phyloP scores from a whole-genome alignment of 2,329 filamentous ascomycete genomes.

The Ceratocystis colombiana region DNA sequence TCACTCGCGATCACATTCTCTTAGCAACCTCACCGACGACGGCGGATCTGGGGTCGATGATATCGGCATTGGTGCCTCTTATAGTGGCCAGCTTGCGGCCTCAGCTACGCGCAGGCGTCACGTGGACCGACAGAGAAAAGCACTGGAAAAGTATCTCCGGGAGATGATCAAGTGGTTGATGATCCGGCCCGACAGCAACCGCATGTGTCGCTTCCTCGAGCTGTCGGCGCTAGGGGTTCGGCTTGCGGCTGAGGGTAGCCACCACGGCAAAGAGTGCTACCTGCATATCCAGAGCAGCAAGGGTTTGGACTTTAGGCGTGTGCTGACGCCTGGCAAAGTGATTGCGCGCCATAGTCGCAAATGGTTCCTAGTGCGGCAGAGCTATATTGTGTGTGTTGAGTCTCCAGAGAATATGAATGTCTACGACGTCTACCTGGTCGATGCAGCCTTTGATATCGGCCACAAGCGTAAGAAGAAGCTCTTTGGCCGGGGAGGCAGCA shows the following conservation, averaged over 20 bases:
- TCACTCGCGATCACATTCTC: conserved; percentile 5
- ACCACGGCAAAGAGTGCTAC: conserved; percentile 94
- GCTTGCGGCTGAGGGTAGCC: conserved; percentile 87
- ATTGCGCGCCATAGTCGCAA: conserved; percentile 79
- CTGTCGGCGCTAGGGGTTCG: conserved; percentile 88
- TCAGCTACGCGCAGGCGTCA: conserved; percentile 50
- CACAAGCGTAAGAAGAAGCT: conserved; percentile 58
- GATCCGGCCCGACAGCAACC: conserved; percentile 89
- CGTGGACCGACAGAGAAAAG: conserved; percentile 70
- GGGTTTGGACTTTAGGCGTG: conserved; percentile 73
- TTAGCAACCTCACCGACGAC: conserved; percentile 35
- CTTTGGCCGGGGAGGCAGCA: conserved; percentile 31
- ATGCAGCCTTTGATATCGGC: conserved; percentile 73
- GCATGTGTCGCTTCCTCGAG: conserved; percentile 90
- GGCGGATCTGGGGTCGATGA: conserved; percentile 38
- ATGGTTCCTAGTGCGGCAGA: conserved; percentile 97
- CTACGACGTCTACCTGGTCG: conserved; percentile 96
- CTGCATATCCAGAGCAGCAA: conserved; percentile 86
- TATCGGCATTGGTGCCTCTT: conserved; percentile 23
- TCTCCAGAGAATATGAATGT: conserved; percentile 98
- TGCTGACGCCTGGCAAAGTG: conserved; percentile 67
- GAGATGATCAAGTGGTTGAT: conserved; percentile 95
- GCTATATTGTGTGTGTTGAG: conserved; percentile 96
- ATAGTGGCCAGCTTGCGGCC: conserved; percentile 44
- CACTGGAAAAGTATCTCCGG: conserved; percentile 80